Evolutionary conservation across 2,329 filamentous ascomycete species (phyloP), one percentile per base, ranked within the genome.

Genomic region (Aspergillus texensis): DNA sequence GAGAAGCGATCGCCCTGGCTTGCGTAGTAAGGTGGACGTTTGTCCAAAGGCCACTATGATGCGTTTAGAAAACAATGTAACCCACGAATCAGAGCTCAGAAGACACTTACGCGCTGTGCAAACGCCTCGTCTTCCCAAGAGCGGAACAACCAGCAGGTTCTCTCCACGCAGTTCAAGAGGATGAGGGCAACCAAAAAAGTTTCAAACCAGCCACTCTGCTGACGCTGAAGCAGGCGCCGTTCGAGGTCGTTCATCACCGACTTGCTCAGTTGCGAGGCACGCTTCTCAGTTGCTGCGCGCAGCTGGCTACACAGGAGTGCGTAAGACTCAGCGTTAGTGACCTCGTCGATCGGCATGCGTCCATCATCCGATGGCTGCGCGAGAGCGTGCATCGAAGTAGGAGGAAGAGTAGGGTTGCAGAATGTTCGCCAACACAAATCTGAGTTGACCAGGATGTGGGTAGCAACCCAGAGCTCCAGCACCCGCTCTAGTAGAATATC

Each of bases 151-250:
- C 84, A 86, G 70, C 84, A 84, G 75, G 86, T 86, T 60, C 86
- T 81, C 74, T 88, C 86, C 16, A 87, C 83, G 65, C 84, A 87
- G 62, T 84, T 85, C 28, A 89, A 76, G 0, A 88, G 77, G 19
- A 88, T 79, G n/a, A 88, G 78, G 0, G 85, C 81, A 6, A 84
- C 82, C n/a, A 89, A 74, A 70, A 87, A 88, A 0, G 85, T 88
- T 64, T 86, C 83, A 61, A 88, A 87, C 53, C 81, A 81, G 58
- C 83, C 84, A 26, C 81, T 82, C 71, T 86, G 83, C 69, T 86
- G 83, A 14, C 85, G 83, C 67, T 86, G 85, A 9, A 88, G 78
- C 5, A 88, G 75, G n/a, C 86, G 82, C 21, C 85, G 82, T 70
- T 89, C 86, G 1, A 88, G 79, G 62, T 88, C 85, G 65, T 86